Percentiles rank a stretch among this genome's conserved stretches.
phyloP scores from a whole-genome alignment of 805 yeast species.

The Metschnikowia lunata region DNA sequence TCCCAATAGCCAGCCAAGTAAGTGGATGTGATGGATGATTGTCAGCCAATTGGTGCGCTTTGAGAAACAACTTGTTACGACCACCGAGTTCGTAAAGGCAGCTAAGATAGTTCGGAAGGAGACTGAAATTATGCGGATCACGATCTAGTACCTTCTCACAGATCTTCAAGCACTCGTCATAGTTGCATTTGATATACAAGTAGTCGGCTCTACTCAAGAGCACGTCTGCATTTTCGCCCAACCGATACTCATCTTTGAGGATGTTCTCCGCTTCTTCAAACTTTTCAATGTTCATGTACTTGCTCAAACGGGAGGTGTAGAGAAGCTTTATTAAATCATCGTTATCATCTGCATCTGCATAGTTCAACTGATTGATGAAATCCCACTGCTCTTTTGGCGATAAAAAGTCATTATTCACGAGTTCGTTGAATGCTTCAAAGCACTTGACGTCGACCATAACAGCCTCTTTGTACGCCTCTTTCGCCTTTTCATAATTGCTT shows the following conservation, averaged over 20 bases:
- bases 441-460: conserved; percentile 84
- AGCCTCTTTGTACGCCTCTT: conserved; percentile 83
- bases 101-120: conserved; percentile 75
- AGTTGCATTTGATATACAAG: conserved; percentile 70
- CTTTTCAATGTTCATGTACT: conserved; percentile 55
- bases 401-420: conserved; percentile 65
- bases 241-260: conserved; percentile 65
- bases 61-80: conserved; percentile 69
- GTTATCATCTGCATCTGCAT: conserved; percentile 72
- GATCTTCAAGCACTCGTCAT: conserved; percentile 65
- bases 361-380: conserved; percentile 57
- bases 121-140: conserved; percentile 69
- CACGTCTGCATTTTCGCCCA: conserved; percentile 67
- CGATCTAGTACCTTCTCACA: conserved; percentile 58
- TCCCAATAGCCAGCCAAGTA: conserved; percentile 91
- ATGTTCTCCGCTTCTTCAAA: conserved; percentile 63
- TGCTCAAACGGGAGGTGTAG: conserved; percentile 72
- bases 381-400: conserved; percentile 89
- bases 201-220: conserved; percentile 64
- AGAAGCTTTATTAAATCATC: conserved; percentile 73
- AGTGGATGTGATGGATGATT: conserved; percentile 74
- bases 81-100: conserved; percentile 83
- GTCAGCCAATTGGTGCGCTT: conserved; percentile 84
- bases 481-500: conserved; percentile 81
- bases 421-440: conserved; percentile 84